Base-by-base conservation (phyloP, 331 rosid genomes). In the Pyrus hybrid region DNA sequence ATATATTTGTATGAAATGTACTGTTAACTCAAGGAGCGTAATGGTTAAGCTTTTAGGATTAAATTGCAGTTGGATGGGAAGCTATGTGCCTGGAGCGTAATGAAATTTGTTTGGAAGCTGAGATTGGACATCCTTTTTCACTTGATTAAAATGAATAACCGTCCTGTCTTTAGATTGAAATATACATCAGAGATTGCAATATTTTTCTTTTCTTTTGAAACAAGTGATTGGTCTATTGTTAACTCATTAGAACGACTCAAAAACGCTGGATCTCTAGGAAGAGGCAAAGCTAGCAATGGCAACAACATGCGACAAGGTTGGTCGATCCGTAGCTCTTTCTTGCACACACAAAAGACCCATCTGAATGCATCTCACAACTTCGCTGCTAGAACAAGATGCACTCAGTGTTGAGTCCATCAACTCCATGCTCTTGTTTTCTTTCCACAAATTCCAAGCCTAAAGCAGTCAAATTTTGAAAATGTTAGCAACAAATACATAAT, bases 301-400 rank as follows among this genome's bases (percentile, higher is more conserved):
- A 21, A 67, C 32, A 17, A 76, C 28, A 32, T 76, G 67, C 2
- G 73, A 54, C 72, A 65, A 35, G 37, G 41, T 54, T 67, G 79
- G 73, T 33, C 79, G 11, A 35, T 66, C 43, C 20, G 32, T 8
- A 9, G 79, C 79, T 33, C 79, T 75, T 75, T 75, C 72, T 75
- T 75, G 79, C 16, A 75, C 79, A 13, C 79, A 75, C n/a, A 75
- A 54, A 18, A 76, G 72, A 23, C 73, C 79, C 56, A 76, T 51
- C 41, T 66, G 73, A 49, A 76, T 65, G 51, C n/a, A 32, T 23
- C 73, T 66, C 56, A 26, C 18, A 30, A 54, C 73, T 65, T 76
- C 79, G 54, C 8, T 26, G 41, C 53, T 75, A 33, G 73, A 65
- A 66, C 58, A 30, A 8, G 67, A 76, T 12, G 26, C 57, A 4